These are phyloP conservation scores for Sorghum bicolor DNA, from an alignment of 176 grass and related monocot genomes.

Conservation along the genomic window DNA sequence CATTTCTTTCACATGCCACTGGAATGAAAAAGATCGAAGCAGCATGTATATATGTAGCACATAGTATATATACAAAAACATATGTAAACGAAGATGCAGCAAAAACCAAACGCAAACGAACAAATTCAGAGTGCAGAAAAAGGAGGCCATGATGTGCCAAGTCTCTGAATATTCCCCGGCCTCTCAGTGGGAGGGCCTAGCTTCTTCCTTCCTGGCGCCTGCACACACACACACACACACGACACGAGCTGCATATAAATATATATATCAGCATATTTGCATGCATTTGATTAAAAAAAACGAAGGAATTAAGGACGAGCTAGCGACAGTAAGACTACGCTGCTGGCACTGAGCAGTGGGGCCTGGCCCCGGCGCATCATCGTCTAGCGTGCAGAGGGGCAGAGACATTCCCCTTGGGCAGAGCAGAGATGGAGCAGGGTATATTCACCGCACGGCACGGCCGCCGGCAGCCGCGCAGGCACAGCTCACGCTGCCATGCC, in stretches of 20 bases:
- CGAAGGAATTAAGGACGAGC: not conserved
- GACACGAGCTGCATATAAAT: too few relatives aligned
- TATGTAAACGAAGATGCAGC: not conserved
- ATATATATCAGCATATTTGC: not conserved
- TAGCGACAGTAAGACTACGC: not conserved
- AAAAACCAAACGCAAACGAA: not conserved
- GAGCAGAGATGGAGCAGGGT: not conserved
- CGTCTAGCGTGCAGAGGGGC: not conserved
- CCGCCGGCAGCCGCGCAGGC: not conserved
- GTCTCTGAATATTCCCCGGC: slow-evolving; percentile 44
- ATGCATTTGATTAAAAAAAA: not conserved
- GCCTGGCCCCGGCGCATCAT: not conserved
- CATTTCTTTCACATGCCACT: not conserved
- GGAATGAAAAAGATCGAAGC: not conserved
- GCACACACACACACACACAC: too few relatives aligned
- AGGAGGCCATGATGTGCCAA: slow-evolving; percentile 28
- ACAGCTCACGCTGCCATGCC: not conserved
- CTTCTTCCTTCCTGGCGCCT: not conserved
- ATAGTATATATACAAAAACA: not conserved
- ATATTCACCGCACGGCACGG: not conserved
- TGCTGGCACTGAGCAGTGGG: not conserved
- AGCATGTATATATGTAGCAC: not conserved
- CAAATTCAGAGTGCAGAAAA: not conserved
- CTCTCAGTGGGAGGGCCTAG: not conserved
- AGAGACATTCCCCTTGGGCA: not conserved